Evolutionary conservation across 805 yeast genomes (phyloP).

Genomic region (Candida loeiensis): DNA sequence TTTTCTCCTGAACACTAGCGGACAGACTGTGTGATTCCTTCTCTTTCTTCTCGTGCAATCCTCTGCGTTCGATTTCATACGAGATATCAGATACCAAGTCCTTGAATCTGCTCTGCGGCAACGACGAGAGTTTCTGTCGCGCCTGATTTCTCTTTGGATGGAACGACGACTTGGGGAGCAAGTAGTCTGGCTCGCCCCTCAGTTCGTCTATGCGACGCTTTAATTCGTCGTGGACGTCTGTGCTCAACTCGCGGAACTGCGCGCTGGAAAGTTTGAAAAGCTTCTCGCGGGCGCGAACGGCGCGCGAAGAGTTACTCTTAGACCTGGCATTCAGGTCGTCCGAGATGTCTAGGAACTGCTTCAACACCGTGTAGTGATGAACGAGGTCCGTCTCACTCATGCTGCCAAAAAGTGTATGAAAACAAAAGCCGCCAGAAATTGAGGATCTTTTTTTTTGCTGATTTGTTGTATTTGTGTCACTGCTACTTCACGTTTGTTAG

Average conservation of each 20-base stretch:
- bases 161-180: conserved; percentile 67
- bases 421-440: conserved; percentile 3
- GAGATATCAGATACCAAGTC: conserved; percentile 89
- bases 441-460: background rate
- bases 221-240: conserved; percentile 93
- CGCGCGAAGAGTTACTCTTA: conserved; percentile 50
- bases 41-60: conserved; percentile 40
- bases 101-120: conserved; percentile 77
- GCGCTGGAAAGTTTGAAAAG: conserved; percentile 71
- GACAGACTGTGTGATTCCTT: background rate
- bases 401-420: conserved; percentile 1
- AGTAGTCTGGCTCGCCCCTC: conserved; percentile 54
- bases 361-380: conserved; percentile 47
- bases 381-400: conserved; percentile 25
- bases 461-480: conserved; percentile 4
- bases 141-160: conserved; percentile 97
- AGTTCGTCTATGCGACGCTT: conserved; percentile 69
- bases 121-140: conserved; percentile 80
- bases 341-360: conserved; percentile 49
- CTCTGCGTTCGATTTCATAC: conserved; percentile 79
- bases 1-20: background rate
- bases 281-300: conserved; percentile 81
- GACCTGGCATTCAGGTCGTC: conserved; percentile 40
- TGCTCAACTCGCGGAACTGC: conserved; percentile 85
- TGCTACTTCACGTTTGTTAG: background rate